Evolutionary conservation across 768 basidiomycete genomes (phyloP).

Genomic region (Boletus patriciae): DNA sequence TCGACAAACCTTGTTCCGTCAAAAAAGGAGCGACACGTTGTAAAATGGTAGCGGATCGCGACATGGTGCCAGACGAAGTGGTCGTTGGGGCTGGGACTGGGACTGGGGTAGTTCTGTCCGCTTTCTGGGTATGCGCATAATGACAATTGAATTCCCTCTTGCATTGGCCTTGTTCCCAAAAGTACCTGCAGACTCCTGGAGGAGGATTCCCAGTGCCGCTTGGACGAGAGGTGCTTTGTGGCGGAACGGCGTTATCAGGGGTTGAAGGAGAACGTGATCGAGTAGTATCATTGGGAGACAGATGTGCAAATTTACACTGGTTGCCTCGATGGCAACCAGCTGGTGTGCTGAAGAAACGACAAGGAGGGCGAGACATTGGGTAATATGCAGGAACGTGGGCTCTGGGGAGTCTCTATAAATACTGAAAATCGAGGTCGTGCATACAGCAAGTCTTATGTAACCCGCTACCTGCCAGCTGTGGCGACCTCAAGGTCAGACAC

Average conservation of each 20-base stretch:
- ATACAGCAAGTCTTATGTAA: no score
- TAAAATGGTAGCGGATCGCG: conserved; percentile 18
- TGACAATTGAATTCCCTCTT: conserved; percentile 46
- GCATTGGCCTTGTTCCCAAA: conserved; percentile 49
- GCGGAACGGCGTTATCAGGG: conserved; percentile 4
- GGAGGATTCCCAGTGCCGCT: conserved; percentile 12
- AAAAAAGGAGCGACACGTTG: conserved; percentile 43
- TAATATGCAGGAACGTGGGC: no score
- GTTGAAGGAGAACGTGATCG: conserved; percentile 5
- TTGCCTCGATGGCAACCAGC: conserved; percentile 48
- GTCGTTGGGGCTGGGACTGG: conserved; percentile 11
- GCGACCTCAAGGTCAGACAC: no score
- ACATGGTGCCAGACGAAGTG: neutral
- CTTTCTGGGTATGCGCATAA: conserved; percentile 37
- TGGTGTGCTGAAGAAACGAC: conserved; percentile 42
- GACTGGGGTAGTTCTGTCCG: conserved; percentile 2
- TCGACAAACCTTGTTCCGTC: conserved; percentile 46
- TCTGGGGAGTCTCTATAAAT: no score
- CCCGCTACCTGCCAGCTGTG: no score
- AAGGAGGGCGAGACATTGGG: conserved; percentile 35
- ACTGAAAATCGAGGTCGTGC: no score
- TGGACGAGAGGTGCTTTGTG: conserved; percentile 2
- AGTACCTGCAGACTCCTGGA: conserved; percentile 46
- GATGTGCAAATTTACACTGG: conserved; percentile 40
- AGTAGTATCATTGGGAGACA: conserved; percentile 5